Conservation (phyloP, 208 protist genomes). For the Willaertia magna region DNA sequence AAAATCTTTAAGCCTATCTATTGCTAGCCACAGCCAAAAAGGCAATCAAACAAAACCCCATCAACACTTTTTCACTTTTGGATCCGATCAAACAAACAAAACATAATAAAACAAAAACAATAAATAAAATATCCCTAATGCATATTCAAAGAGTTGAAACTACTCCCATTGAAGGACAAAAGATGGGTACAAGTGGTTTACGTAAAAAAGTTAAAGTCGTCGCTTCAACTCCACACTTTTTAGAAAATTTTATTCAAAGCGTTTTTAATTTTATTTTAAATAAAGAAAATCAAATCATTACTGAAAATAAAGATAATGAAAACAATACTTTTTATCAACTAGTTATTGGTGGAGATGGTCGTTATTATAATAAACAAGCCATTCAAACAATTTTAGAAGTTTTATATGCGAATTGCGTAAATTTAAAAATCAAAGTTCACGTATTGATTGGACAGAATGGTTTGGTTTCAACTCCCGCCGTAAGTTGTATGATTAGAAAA, state of each 20-base stretch:
- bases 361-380: constrained; percentile 75
- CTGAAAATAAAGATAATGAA: background rate
- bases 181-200: constrained; percentile 86
- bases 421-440: constrained; percentile 8
- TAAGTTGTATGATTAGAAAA: constrained; percentile 75
- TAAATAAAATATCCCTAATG: background rate
- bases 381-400: constrained; percentile 84
- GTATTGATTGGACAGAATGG: constrained; percentile 76
- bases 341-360: constrained; percentile 88
- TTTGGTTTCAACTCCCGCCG: constrained; percentile 87
- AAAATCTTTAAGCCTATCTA: too few species aligned
- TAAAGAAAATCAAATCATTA: constrained; percentile 21
- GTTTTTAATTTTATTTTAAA: constrained; percentile 68
- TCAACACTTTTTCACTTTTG: too few species aligned
- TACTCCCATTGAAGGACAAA: constrained; percentile 63
- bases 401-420: constrained; percentile 75
- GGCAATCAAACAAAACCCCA: too few species aligned
- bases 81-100: too few species aligned
- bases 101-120: too few species aligned
- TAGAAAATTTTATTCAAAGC: constrained; percentile 92
- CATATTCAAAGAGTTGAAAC: constrained; percentile 26
- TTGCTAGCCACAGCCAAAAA: too few species aligned
- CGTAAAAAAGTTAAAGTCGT: constrained; percentile 77
- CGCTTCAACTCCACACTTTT: constrained; percentile 75
- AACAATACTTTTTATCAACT: constrained; percentile 35